Conservation (phyloP, 495 filamentous ascomycete genomes). For the Penicillium arizonense region DNA sequence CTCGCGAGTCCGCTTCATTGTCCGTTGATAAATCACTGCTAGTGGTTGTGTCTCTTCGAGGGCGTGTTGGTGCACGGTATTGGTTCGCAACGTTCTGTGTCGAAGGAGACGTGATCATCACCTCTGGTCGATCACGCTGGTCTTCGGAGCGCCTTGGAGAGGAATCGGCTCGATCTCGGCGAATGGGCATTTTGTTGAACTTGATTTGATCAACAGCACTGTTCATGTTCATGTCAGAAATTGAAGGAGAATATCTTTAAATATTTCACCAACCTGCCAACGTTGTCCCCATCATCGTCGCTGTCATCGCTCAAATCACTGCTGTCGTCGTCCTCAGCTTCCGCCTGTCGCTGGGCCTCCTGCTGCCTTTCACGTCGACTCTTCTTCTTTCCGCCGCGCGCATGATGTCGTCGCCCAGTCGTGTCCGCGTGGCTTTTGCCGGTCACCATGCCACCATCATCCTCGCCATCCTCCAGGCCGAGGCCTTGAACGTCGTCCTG, state of each 20-base stretch:
- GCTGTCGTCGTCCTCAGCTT: constrained; percentile 93
- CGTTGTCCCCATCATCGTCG: constrained; percentile 75
- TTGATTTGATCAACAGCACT: constrained; percentile 78
- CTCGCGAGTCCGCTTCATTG: constrained; percentile 73
- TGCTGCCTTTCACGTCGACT: constrained; percentile 39
- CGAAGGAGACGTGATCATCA: constrained; percentile 55
- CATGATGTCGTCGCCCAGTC: constrained; percentile 61
- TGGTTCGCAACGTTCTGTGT: constrained; percentile 46
- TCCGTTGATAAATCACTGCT: constrained; percentile 93
- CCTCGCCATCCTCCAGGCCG: constrained; percentile 66
- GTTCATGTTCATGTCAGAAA: constrained; percentile 18
- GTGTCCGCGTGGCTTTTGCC: constrained; percentile 73
- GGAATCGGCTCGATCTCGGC: constrained; percentile 73
- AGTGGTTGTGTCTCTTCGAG: constrained; percentile 80
- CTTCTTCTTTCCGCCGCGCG: constrained; percentile 47
- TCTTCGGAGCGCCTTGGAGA: constrained; percentile 71
- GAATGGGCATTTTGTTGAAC: constrained; percentile 92
- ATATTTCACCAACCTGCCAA: constrained; percentile 32
- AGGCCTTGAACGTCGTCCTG: constrained; percentile 29
- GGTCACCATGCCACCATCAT: constrained; percentile 77
- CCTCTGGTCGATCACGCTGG: constrained; percentile 49
- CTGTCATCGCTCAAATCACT: constrained; percentile 96
- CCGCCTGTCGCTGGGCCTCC: constrained; percentile 61
- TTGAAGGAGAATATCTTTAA: neutral
- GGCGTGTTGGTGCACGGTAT: constrained; percentile 69